Evolutionary conservation across 2,329 filamentous ascomycete genomes (phyloP), one percentile per base, ranked within the genome.

Genomic region (Trichophyton verrucosum): DNA sequence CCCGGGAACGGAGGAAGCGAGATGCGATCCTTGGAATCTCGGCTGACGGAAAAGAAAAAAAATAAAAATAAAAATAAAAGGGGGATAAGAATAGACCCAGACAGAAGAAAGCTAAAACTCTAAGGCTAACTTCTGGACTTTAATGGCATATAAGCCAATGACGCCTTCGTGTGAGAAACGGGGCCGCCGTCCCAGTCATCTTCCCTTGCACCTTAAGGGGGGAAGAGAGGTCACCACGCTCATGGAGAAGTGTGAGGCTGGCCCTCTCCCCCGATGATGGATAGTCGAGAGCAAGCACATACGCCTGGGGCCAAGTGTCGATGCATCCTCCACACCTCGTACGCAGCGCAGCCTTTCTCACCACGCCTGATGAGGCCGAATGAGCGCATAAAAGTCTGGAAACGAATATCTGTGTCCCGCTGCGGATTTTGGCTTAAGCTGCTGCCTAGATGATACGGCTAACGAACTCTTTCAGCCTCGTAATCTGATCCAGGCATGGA

Each of bases 1-100:
- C 49, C 49, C 49, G 49, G 49, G 8, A 30, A 53, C 49, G 49
- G 49, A 30, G n/a, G 49, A 53, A 53, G 27, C 49, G 49, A 53
- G 13, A 3, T 30, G 49, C 49, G 49, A 33, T 30, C 49, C 49
- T 33, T 53, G 49, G 17, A 47, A 47, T 47, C n/a, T 47, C 44
- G 44, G 44, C 44, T 47, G 49, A 53, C 17, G 11, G 8, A 27
- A 51, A 22, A 51, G 27, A 51, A 49, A 20, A n/a, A 53, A 30
- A 27, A 53, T 3, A 22, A 22, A 1, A 27, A 27, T 27, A 27
- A 27, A 27, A 27, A 27, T 6, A 53, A 53, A 22, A 15, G 24
- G 17, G 15, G 13, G 20, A 30, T 33, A 53, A 53, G 24, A 53
- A 53, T 53, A 53, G 49, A 47, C 44, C 20, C 44, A 47, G n/a